Percentiles rank a stretch among this genome's conserved stretches.
These are phyloP conservation scores for Heliamphora exappendiculata DNA, from an alignment of 148 eudicot species.

Conservation along the genomic window DNA sequence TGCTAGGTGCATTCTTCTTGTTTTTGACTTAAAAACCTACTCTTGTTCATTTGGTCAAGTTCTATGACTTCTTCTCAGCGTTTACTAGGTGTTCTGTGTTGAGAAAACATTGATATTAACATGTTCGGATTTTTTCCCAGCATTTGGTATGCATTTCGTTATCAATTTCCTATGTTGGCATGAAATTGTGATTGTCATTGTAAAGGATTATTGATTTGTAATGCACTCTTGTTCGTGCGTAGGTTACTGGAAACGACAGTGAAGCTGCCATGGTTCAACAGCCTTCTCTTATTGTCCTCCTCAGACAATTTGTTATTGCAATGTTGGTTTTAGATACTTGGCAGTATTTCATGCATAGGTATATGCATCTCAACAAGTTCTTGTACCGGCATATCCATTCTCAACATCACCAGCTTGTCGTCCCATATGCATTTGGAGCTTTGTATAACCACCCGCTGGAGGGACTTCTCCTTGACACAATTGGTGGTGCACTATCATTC, in stretches of 20 bases:
- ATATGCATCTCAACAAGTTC: constrained; percentile 87
- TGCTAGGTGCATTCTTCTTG: too few relatives aligned
- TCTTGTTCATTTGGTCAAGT: too few relatives aligned
- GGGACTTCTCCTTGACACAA: constrained; percentile 62
- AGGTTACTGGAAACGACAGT: constrained; percentile 60
- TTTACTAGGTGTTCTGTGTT: neutral
- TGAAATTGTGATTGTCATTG: too few relatives aligned
- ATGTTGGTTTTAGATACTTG: constrained; percentile 85
- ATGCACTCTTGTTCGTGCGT: constrained; percentile 11
- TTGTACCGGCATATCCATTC: constrained; percentile 74
- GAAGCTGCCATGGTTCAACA: constrained; percentile 23
- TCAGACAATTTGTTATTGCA: constrained; percentile 47
- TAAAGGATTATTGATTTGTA: constrained; percentile 9
- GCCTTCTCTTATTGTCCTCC: constrained; percentile 36
- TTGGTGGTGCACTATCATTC: constrained; percentile 65
- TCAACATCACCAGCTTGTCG: constrained; percentile 79
- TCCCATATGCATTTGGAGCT: constrained; percentile 82
- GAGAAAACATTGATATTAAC: too few relatives aligned
- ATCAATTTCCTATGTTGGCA: neutral
- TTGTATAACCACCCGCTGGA: constrained; percentile 74
- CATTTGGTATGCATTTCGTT: neutral
- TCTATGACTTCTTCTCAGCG: neutral
- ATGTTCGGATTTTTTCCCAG: neutral
- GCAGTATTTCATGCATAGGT: constrained; percentile 93
- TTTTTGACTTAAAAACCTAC: too few relatives aligned